Evolutionary conservation across 345 rosid genomes (phyloP), one percentile per base, ranked within the genome.

Genomic region (Linum lewisii): DNA sequence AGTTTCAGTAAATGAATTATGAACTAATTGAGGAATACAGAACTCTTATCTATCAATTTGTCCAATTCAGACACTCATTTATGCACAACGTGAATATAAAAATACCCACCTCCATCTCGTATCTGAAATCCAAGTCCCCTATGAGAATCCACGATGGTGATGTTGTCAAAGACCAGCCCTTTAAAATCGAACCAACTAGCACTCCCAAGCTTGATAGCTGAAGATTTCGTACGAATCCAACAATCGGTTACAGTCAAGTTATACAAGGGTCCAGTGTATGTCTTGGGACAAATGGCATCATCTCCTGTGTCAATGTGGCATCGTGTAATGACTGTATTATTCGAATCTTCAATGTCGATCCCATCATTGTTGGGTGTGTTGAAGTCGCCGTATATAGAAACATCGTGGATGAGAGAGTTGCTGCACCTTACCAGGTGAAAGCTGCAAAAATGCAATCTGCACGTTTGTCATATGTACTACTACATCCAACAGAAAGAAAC

Each of bases 321-420:
- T 68, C 90, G 74, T 15, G 88, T 81, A 45, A 88, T 86, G 8
- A 78, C 42, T 1, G 96, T 92, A 52, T 88, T 77, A 64, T 84
- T 88, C 0, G 98, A 86, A 58, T 92, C 96, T 55, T 86, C 98
- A 11, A 88, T 80, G 61, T 88, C 96, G 57, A 92, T 86, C 9
- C 98, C 96, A 52, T 92, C 98, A 61, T 92, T 88, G 74, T 88
- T 88, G 0, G 96, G 98, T 2, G 90, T 80, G 66, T 83, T 84
- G 57, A 92, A 92, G 56, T 88, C 95, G 13, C 95, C 98, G 24
- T 79, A 76, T 13, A 92, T 88, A 2, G 93, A 83, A 53, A 88
- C 77, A 55, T 86, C 96, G 13, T 75, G 89, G 37, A 88, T 73
- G 5, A 68, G 63, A 23, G 93, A 80, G 70, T 83, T 84, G 50